These are phyloP conservation scores for Hypoxylon rickii DNA, from an alignment of 495 filamentous ascomycete genomes.

Conservation along the genomic window DNA sequence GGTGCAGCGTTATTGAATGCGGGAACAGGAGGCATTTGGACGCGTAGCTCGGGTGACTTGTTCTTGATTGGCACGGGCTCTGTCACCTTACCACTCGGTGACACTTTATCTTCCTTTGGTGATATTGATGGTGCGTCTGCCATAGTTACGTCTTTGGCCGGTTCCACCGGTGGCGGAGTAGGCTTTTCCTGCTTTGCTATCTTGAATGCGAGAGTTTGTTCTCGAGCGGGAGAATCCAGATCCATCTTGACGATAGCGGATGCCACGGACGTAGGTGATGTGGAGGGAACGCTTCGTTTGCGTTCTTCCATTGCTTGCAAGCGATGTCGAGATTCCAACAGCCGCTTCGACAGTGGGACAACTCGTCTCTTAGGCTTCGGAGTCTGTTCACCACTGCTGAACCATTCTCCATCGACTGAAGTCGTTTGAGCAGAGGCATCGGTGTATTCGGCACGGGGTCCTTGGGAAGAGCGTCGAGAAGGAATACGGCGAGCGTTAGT, in stretches of 20 bases:
- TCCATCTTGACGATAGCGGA: slow-evolving; percentile 40
- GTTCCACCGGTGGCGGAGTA: neutral
- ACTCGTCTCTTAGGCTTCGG: slow-evolving; percentile 46
- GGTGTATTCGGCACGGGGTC: slow-evolving; percentile 44
- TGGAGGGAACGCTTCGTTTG: slow-evolving; percentile 21
- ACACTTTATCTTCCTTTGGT: slow-evolving; percentile 25
- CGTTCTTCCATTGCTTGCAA: slow-evolving; percentile 44
- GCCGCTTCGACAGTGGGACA: slow-evolving; percentile 51
- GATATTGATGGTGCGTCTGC: slow-evolving; percentile 22
- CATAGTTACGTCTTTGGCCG: slow-evolving; percentile 32
- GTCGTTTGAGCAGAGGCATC: slow-evolving; percentile 57
- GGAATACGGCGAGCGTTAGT: slow-evolving; percentile 20
- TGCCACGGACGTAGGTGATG: slow-evolving; percentile 25
- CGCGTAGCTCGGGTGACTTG: slow-evolving; percentile 52
- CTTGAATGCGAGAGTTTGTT: slow-evolving; percentile 17
- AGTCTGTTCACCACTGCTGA: slow-evolving; percentile 31
- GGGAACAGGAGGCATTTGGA: slow-evolving; percentile 55
- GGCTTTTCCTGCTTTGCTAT: slow-evolving; percentile 13
- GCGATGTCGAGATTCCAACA: slow-evolving; percentile 52
- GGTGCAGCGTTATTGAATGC: slow-evolving; percentile 40
- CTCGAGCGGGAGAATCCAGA: slow-evolving; percentile 37
- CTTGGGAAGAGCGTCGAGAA: slow-evolving; percentile 41
- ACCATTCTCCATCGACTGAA: slow-evolving; percentile 51
- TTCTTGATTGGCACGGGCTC: slow-evolving; percentile 35
- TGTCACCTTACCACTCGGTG: too few relatives aligned